Conservation (phyloP, 495 filamentous ascomycete species). For the Tricharina praecox region DNA sequence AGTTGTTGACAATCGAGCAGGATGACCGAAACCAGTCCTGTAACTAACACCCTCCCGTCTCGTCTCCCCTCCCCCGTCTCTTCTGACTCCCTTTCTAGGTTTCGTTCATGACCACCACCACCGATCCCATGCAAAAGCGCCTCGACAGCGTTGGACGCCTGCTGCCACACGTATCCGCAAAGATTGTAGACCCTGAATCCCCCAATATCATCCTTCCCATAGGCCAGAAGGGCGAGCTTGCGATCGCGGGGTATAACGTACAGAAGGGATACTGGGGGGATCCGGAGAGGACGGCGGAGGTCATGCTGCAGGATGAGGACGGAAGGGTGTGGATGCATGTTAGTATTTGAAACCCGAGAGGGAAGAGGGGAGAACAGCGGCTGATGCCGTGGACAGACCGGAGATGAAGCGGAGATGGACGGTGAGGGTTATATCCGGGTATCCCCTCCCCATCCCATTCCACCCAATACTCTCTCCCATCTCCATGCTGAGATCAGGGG, state of each 20-base stretch:
- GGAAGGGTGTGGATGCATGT: slow-evolving; percentile 57
- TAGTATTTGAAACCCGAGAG: too few relatives aligned
- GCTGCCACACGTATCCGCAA: slow-evolving; percentile 49
- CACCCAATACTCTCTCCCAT: too few relatives aligned
- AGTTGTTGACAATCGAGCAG: slow-evolving; percentile 4
- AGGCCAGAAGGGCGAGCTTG: slow-evolving; percentile 61
- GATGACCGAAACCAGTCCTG: slow-evolving; percentile 96
- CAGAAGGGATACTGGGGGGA: slow-evolving; percentile 87
- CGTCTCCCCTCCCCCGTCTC: not conserved
- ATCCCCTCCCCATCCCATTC: not conserved
- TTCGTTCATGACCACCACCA: slow-evolving; percentile 70
- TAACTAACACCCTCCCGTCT: slow-evolving; percentile 26
- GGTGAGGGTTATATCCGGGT: slow-evolving; percentile 46
- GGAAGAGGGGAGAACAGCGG: too few relatives aligned
- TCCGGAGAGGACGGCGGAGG: slow-evolving; percentile 48
- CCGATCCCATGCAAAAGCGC: slow-evolving; percentile 64
- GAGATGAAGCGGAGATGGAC: slow-evolving; percentile 88
- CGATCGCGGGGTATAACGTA: slow-evolving; percentile 65
- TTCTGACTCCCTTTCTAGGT: slow-evolving; percentile 4
- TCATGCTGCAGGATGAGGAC: slow-evolving; percentile 42
- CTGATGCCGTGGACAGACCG: slow-evolving; percentile 47
- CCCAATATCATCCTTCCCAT: slow-evolving; percentile 41
- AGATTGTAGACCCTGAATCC: slow-evolving; percentile 54
- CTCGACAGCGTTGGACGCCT: slow-evolving; percentile 58
- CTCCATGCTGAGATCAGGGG: too few relatives aligned